Conservation (phyloP, 345 rosid species). For the Luvunga scandens region DNA sequence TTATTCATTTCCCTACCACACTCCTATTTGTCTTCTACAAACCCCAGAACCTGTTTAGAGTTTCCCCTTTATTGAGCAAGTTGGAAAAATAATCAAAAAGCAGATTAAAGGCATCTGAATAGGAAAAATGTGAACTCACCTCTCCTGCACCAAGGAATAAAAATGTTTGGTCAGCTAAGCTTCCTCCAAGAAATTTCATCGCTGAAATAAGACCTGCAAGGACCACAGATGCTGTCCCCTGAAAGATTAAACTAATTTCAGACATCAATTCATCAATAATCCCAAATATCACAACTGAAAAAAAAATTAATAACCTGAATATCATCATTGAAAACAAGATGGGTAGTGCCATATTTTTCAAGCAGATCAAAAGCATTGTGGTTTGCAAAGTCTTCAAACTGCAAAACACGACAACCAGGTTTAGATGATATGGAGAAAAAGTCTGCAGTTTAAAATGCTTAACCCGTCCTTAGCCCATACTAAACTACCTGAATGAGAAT, state of each 20-base stretch:
- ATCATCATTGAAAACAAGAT: conserved; percentile 97
- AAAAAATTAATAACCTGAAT: conserved; percentile 67
- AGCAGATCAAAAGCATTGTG: conserved; percentile 94
- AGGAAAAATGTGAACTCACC: conserved; percentile 36
- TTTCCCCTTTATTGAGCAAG: neutral
- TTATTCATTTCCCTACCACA: neutral
- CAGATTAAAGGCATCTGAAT: neutral
- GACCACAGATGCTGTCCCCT: conserved; percentile 99
- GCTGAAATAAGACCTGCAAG: conserved; percentile 93
- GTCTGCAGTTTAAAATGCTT: neutral
- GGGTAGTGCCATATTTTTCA: conserved; percentile 83
- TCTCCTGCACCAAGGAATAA: conserved; percentile 98
- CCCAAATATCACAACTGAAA: neutral
- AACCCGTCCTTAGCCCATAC: neutral
- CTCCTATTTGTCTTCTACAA: neutral
- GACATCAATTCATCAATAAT: neutral
- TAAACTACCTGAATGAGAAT: conserved; percentile 79
- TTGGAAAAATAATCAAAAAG: neutral
- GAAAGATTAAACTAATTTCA: conserved; percentile 21
- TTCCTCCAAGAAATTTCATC: conserved; percentile 69
- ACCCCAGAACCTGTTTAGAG: neutral
- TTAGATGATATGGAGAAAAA: conserved; percentile 4
- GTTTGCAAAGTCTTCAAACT: conserved; percentile 98
- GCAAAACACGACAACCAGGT: conserved; percentile 20
- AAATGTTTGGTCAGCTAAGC: conserved; percentile 73